These are phyloP conservation scores for Solanum chaucha DNA, from an alignment of 257 asterid genomes.

Conservation along the genomic window DNA sequence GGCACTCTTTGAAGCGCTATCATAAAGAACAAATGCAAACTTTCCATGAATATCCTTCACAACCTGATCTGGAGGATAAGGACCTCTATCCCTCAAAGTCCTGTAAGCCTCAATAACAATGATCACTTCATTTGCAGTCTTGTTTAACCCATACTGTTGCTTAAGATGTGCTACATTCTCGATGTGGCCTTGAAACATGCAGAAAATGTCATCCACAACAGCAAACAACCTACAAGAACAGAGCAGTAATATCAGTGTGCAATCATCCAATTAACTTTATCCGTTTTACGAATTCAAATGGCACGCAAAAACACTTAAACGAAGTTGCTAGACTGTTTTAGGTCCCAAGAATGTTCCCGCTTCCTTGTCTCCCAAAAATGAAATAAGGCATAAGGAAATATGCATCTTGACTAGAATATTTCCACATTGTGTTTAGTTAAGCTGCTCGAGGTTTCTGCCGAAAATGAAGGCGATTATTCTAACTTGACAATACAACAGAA, in stretches of 20 bases:
- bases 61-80: conserved; percentile 85
- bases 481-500: neutral
- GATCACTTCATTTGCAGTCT: conserved; percentile 54
- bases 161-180: conserved; percentile 80
- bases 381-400: neutral
- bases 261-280: neutral
- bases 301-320: neutral
- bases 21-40: conserved; percentile 69
- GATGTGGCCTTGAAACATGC: conserved; percentile 91
- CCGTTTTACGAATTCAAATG: neutral
- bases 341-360: neutral
- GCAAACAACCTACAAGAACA: conserved; percentile 49
- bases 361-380: neutral
- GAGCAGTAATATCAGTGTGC: neutral
- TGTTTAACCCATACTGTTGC: conserved; percentile 90
- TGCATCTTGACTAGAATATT: neutral
- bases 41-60: conserved; percentile 83
- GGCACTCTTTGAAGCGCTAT: conserved; percentile 41
- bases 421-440: neutral
- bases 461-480: neutral
- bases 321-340: neutral
- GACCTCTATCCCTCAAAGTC: conserved; percentile 93
- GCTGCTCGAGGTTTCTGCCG: neutral
- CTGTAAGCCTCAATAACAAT: conserved; percentile 90
- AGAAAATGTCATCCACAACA: conserved; percentile 83